phyloP scores from a whole-genome alignment of 257 asterid genomes.

The Linaria vulgaris region DNA sequence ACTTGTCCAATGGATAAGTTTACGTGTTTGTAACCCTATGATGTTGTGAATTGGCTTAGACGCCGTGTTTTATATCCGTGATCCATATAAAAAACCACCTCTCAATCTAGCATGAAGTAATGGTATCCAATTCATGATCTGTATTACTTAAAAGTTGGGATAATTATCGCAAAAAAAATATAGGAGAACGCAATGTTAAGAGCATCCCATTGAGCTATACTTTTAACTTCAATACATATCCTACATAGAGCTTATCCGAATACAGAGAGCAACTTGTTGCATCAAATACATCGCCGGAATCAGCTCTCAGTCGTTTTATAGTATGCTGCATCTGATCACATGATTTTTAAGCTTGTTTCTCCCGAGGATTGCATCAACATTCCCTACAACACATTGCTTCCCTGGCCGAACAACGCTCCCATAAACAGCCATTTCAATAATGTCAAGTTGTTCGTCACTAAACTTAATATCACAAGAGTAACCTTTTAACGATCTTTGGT shows the following conservation, averaged over 20 bases:
- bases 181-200: too few species aligned
- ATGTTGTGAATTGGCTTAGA: too few species aligned
- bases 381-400: slow-evolving; percentile 51
- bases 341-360: slow-evolving; percentile 44
- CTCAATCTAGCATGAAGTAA: too few species aligned
- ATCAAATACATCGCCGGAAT: slow-evolving; percentile 10
- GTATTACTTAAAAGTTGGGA: too few species aligned
- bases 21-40: too few species aligned
- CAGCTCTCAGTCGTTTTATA: slow-evolving; percentile 22
- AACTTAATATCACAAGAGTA: slow-evolving; percentile 68
- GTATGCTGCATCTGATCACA: slow-evolving; percentile 43
- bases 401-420: slow-evolving; percentile 58
- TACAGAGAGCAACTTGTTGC: neutral
- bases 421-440: slow-evolving; percentile 72
- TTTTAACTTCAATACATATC: too few species aligned
- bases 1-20: too few species aligned
- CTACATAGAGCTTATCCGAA: neutral
- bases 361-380: slow-evolving; percentile 39
- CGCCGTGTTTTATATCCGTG: too few species aligned
- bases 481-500: slow-evolving; percentile 50
- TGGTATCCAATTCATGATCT: too few species aligned
- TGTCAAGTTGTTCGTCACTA: slow-evolving; percentile 54
- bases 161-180: too few species aligned
- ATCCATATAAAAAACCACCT: too few species aligned
- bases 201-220: too few species aligned